Evolutionary conservation across 768 basidiomycete species (phyloP).

Genomic region (Lactarius hengduanensis): DNA sequence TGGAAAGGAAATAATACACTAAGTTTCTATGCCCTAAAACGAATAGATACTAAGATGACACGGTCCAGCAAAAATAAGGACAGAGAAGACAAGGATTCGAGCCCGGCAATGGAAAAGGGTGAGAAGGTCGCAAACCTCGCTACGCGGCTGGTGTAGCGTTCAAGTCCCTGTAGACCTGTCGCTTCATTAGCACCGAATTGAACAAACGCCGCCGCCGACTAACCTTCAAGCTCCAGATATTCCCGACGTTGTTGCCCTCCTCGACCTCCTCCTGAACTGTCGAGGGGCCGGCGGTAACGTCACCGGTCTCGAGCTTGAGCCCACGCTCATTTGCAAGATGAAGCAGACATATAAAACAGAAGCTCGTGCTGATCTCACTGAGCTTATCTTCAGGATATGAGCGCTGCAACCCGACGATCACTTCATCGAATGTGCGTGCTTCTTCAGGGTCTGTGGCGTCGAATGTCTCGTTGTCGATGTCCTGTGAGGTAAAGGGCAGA

Average conservation of each 20-base stretch:
- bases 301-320: slow-evolving; percentile 66
- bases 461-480: slow-evolving; percentile 49
- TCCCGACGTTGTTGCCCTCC: slow-evolving; percentile 53
- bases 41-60: slow-evolving; percentile 10
- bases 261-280: slow-evolving; percentile 39
- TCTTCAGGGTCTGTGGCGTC: slow-evolving; percentile 60
- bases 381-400: slow-evolving; percentile 92
- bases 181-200: background rate
- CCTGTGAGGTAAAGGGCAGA: slow-evolving; percentile 40
- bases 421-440: slow-evolving; percentile 68
- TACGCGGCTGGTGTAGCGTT: slow-evolving; percentile 35
- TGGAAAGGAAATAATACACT: slow-evolving; percentile 14
- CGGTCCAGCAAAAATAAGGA: background rate
- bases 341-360: slow-evolving; percentile 97
- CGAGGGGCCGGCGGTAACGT: slow-evolving; percentile 34
- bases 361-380: slow-evolving; percentile 97
- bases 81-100: background rate
- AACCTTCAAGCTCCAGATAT: slow-evolving; percentile 79
- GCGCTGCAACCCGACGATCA: slow-evolving; percentile 76
- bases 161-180: slow-evolving; percentile 48
- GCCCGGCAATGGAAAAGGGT: background rate
- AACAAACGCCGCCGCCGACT: slow-evolving; percentile 24
- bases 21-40: slow-evolving; percentile 10
- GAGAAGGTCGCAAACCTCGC: background rate
- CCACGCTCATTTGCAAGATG: slow-evolving; percentile 98